Conservation (phyloP, 1,139 yeast genomes). For the Suhomyces panamericanus region DNA sequence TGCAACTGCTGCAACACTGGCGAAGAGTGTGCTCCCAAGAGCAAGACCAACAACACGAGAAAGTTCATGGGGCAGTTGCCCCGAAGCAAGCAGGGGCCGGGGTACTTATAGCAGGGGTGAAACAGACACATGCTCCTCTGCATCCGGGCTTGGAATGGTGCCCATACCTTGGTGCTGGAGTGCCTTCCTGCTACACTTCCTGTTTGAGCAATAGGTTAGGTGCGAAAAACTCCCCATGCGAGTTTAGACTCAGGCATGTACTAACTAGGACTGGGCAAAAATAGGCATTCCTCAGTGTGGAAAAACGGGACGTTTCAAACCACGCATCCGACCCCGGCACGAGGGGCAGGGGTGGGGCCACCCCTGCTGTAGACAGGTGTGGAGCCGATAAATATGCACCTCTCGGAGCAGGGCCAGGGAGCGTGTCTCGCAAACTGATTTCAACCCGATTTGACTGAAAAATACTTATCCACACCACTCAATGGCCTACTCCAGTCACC, state of each 20-base stretch:
- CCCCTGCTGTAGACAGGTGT: too few species aligned
- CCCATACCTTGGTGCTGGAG: not conserved
- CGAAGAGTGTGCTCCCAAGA: not conserved
- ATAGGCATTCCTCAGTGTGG: not conserved
- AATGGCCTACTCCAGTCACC: slow-evolving; percentile 22
- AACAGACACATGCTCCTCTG: too few species aligned
- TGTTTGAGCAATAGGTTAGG: not conserved
- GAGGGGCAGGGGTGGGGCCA: not conserved
- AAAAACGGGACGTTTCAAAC: slow-evolving; percentile 1
- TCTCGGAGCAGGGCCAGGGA: too few species aligned
- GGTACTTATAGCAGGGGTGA: not conserved
- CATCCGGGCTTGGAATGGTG: too few species aligned
- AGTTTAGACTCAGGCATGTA: too few species aligned
- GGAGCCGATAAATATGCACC: too few species aligned
- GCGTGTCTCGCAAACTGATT: too few species aligned
- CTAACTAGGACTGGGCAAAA: too few species aligned
- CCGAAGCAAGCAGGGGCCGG: not conserved
- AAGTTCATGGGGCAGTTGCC: not conserved
- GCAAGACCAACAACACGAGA: not conserved
- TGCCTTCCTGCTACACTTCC: not conserved
- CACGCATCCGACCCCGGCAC: not conserved
- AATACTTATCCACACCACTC: not conserved
- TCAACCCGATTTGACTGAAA: too few species aligned
- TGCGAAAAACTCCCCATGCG: not conserved
- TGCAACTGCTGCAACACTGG: not conserved